Conservation (phyloP, 1,139 yeast genomes). For the Candida sp. region DNA sequence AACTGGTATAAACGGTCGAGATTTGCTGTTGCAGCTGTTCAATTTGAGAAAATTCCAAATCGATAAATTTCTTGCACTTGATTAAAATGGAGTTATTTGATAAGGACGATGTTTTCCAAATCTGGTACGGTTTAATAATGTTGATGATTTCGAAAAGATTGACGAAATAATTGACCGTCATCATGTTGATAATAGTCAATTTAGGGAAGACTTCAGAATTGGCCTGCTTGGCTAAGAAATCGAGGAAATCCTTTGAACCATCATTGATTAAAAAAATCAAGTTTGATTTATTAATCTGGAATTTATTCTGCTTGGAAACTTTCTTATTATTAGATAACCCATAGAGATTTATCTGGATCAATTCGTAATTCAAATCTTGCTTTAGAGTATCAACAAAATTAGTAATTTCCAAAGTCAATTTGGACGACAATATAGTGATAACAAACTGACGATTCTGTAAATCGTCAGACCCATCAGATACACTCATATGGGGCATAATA, state of each 20-base stretch:
- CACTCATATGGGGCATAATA: constrained; percentile 37
- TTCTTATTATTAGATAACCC: constrained; percentile 6
- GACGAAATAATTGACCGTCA: constrained; percentile 38
- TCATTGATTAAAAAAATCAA: constrained; percentile 39
- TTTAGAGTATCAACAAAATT: constrained; percentile 17
- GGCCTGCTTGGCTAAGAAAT: constrained; percentile 14
- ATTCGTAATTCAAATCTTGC: constrained; percentile 8
- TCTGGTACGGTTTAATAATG: constrained; percentile 31
- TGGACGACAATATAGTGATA: constrained; percentile 17
- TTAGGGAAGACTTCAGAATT: constrained; percentile 17
- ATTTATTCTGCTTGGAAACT: constrained; percentile 3
- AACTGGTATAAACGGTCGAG: constrained; percentile 20
- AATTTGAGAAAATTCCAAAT: constrained; percentile 19
- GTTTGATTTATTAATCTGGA: constrained; percentile 21
- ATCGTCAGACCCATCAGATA: constrained; percentile 12
- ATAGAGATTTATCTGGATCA: constrained; percentile 17
- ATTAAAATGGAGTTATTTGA: constrained; percentile 20
- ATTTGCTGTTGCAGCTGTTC: constrained; percentile 3
- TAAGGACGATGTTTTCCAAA: constrained; percentile 39
- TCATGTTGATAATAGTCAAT: constrained; percentile 37
- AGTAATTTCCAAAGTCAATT: constrained; percentile 16
- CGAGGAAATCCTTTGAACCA: constrained; percentile 30
- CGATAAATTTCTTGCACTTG: constrained; percentile 24
- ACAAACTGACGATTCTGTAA: constrained; percentile 6
- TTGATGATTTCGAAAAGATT: constrained; percentile 37